Evolutionary conservation across 768 basidiomycete genomes (phyloP).

Genomic region (Clitopilus passeckerianus): DNA sequence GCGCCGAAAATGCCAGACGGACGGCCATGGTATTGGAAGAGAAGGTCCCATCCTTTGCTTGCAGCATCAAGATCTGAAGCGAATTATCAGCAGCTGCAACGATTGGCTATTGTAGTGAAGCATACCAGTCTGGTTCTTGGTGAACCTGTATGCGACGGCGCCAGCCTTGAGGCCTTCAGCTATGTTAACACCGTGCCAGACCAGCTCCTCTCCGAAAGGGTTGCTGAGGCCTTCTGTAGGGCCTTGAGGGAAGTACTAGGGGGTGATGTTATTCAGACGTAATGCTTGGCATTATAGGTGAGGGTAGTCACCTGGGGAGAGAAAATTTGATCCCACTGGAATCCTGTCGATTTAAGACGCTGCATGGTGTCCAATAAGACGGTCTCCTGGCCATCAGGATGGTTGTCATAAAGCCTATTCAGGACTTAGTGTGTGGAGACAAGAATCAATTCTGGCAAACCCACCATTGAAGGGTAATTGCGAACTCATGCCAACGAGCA

Average conservation of each 20-base stretch:
- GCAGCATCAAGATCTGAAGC: constrained; percentile 38
- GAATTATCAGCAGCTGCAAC: not conserved
- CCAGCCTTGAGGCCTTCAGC: constrained; percentile 50
- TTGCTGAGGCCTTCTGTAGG: not conserved
- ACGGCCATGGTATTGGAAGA: constrained; percentile 53
- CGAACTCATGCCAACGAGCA: constrained; percentile 52
- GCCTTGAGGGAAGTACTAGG: constrained; percentile 2
- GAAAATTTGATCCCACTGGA: constrained; percentile 50
- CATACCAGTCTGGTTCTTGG: constrained; percentile 44
- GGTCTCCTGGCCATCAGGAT: constrained; percentile 40
- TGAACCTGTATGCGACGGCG: constrained; percentile 46
- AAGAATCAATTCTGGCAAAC: not conserved
- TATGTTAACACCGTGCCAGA: constrained; percentile 51
- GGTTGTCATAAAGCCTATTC: constrained; percentile 42
- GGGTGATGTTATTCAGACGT: too few species aligned
- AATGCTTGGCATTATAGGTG: too few species aligned
- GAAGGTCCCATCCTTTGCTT: constrained; percentile 43
- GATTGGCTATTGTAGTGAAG: not conserved
- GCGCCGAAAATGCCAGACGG: constrained; percentile 48
- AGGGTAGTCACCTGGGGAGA: not conserved
- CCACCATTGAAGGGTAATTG: constrained; percentile 47
- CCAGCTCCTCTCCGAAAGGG: constrained; percentile 1
- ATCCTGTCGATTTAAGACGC: constrained; percentile 39
- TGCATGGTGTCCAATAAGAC: constrained; percentile 48
- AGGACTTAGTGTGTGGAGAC: not conserved